A percentile compares a stretch with the other conserved stretches of the same genome.
Evolutionary conservation across 371 early-diverging fungal genomes (phyloP).

Genomic region (Rhizomucor pusillus): DNA sequence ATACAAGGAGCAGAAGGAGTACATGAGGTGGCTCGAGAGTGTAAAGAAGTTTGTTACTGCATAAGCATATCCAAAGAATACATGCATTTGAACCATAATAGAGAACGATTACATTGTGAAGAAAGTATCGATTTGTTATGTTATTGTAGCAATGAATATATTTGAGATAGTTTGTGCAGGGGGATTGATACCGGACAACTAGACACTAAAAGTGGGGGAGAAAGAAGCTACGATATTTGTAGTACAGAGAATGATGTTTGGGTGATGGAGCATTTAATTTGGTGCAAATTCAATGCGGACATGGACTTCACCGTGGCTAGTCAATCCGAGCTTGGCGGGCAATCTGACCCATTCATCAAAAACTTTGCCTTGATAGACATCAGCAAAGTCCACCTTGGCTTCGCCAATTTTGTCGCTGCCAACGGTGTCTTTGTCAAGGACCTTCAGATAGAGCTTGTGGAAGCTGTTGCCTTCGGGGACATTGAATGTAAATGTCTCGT

Average conservation of each 20-base stretch:
- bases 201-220: too few relatives aligned
- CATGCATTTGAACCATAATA: background rate
- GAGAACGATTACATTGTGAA: background rate
- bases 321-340: slow-evolving; percentile 37
- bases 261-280: slow-evolving; percentile 5
- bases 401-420: slow-evolving; percentile 35
- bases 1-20: slow-evolving; percentile 95
- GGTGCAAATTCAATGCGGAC: slow-evolving; percentile 24
- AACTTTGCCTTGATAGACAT: slow-evolving; percentile 21
- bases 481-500: slow-evolving; percentile 43
- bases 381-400: slow-evolving; percentile 22
- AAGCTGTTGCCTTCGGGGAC: slow-evolving; percentile 24
- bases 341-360: slow-evolving; percentile 32
- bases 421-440: slow-evolving; percentile 32
- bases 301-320: slow-evolving; percentile 39
- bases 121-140: too few relatives aligned
- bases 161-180: too few relatives aligned
- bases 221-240: too few relatives aligned
- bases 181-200: too few relatives aligned
- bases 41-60: slow-evolving; percentile 78
- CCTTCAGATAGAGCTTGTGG: slow-evolving; percentile 36
- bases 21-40: slow-evolving; percentile 80
- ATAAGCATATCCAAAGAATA: slow-evolving; percentile 21
- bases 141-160: too few relatives aligned
- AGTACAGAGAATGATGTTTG: too few relatives aligned